phyloP scores from a whole-genome alignment of 169 alveolate species.

The Plasmodium chabaudi region DNA sequence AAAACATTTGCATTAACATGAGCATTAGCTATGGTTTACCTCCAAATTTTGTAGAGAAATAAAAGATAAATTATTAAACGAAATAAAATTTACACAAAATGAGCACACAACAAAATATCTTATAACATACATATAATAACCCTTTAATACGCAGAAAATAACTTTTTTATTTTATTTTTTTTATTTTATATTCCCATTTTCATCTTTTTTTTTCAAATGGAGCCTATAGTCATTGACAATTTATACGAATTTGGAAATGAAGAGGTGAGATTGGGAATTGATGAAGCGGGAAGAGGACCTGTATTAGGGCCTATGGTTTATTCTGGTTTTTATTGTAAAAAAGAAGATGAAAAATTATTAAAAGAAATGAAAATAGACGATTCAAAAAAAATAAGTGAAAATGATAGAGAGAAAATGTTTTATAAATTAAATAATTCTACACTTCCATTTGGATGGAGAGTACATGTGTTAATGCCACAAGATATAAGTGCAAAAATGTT shows the following conservation, averaged over 20 bases:
- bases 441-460: slow-evolving; percentile 85
- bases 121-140: too few relatives aligned
- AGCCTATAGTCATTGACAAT: slow-evolving; percentile 57
- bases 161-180: too few relatives aligned
- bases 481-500: slow-evolving; percentile 91
- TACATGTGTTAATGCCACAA: slow-evolving; percentile 87
- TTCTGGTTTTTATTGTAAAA: slow-evolving; percentile 95
- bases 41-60: too few relatives aligned
- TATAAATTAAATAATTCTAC: slow-evolving; percentile 79
- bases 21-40: too few relatives aligned
- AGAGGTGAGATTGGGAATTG: slow-evolving; percentile 92
- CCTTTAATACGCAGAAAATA: too few relatives aligned
- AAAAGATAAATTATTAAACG: too few relatives aligned
- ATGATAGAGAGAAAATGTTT: slow-evolving; percentile 88
- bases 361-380: slow-evolving; percentile 89
- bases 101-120: too few relatives aligned
- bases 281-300: slow-evolving; percentile 99
- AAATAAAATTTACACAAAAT: too few relatives aligned
- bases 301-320: slow-evolving; percentile 99
- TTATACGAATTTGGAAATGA: slow-evolving; percentile 67
- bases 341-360: slow-evolving; percentile 81
- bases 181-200: neutral
- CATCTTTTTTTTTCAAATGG: slow-evolving; percentile 5
- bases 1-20: too few relatives aligned
- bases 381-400: slow-evolving; percentile 91